A percentile compares a stretch with the other conserved stretches of the same genome.
Conservation (phyloP, 345 rosid species). For the Eucalyptus paniculata region DNA sequence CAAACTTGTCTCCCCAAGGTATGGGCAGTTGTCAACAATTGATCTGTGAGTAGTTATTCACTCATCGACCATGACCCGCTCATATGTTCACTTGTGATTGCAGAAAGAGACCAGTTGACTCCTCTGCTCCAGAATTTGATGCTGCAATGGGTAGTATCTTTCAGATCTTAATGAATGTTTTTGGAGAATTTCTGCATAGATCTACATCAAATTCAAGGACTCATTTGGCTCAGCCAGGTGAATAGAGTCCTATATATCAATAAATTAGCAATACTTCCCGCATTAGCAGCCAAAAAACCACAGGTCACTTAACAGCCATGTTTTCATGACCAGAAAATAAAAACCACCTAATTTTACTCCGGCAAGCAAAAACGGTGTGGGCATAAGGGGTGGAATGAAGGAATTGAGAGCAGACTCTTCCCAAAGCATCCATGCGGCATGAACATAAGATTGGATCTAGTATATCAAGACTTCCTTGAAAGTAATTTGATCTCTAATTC, state of each 20-base stretch:
- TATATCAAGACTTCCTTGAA: neutral
- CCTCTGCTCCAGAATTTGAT: constrained; percentile 61
- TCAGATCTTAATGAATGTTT: constrained; percentile 67
- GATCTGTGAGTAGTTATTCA: neutral
- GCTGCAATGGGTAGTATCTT: constrained; percentile 61
- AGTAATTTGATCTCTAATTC: neutral
- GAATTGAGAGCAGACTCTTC: neutral
- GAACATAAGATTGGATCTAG: neutral
- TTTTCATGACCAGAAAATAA: neutral
- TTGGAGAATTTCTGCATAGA: constrained; percentile 54
- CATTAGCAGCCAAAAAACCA: neutral
- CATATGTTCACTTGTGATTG: constrained; percentile 1
- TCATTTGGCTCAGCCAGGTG: neutral
- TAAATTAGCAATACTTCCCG: neutral
- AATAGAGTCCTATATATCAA: neutral
- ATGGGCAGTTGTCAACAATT: neutral
- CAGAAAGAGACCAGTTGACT: constrained; percentile 79
- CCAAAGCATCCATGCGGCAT: neutral
- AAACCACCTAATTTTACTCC: neutral
- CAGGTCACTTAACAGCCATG: neutral
- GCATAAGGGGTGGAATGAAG: neutral
- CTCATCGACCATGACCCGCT: neutral
- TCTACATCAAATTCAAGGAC: constrained; percentile 22
- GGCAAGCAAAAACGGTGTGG: neutral
- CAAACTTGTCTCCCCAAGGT: constrained; percentile 86